Percentiles rank a stretch among this genome's conserved stretches.
Conservation (phyloP, 768 basidiomycete species). For the Glaciozyma martinii region DNA sequence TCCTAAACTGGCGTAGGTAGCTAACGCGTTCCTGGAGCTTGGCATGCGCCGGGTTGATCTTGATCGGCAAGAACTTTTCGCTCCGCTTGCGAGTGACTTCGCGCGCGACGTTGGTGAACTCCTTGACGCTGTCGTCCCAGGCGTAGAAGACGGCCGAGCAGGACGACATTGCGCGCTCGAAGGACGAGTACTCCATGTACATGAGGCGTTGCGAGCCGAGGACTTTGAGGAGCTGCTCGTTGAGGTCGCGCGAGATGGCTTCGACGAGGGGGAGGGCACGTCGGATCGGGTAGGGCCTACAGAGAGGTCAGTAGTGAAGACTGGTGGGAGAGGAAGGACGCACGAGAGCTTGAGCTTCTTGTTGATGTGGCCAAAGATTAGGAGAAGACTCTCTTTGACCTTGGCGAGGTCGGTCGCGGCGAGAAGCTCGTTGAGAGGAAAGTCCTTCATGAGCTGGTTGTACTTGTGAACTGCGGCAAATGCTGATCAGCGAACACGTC, state of each 20-base stretch:
- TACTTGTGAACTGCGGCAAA: conserved; percentile 74
- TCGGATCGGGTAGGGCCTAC: conserved; percentile 79
- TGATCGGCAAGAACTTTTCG: conserved; percentile 95
- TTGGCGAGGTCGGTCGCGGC: conserved; percentile 94
- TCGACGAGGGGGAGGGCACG: conserved; percentile 93
- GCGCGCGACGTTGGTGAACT: conserved; percentile 83
- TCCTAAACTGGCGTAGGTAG: conserved; percentile 84
- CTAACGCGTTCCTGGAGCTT: conserved; percentile 79
- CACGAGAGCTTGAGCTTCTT: conserved; percentile 84
- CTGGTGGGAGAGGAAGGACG: conserved; percentile 11
- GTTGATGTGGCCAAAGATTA: conserved; percentile 88
- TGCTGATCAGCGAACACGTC: not conserved
- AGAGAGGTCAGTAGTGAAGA: not conserved
- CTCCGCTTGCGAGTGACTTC: conserved; percentile 81
- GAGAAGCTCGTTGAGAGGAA: conserved; percentile 90
- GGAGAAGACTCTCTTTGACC: conserved; percentile 74
- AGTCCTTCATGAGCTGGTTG: conserved; percentile 98
- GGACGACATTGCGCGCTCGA: conserved; percentile 71
- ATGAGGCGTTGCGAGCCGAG: conserved; percentile 83
- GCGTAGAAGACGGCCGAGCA: conserved; percentile 69
- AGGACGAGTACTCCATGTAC: conserved; percentile 88
- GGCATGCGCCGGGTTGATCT: conserved; percentile 79
- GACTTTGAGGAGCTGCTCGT: conserved; percentile 84
- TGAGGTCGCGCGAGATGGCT: conserved; percentile 95
- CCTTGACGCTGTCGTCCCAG: conserved; percentile 78